Base-by-base conservation (phyloP, 1,284 basidiomycete species). In the Cerioporus squamosus region DNA sequence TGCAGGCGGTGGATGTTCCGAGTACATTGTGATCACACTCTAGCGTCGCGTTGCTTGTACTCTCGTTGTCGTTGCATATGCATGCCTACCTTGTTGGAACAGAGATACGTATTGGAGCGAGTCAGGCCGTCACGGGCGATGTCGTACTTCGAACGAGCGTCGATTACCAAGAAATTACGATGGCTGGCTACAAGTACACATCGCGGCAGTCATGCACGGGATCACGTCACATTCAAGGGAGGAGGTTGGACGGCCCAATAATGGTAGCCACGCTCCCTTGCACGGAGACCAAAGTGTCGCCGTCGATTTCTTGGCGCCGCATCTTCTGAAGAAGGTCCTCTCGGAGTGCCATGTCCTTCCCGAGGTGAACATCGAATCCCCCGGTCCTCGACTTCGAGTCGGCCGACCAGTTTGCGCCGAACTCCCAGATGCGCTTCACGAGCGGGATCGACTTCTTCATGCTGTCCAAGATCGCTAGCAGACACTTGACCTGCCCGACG, bases 351-450 rank as follows among this genome's bases (percentile, higher is more conserved):
- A 49, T 20, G 15, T 39, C 44, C 15, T n/a, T 31, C 44, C 42
- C 39, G 50, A 44, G 36, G 14, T 18, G n/a, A 42, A 15, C 4
- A 10, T 4, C 33, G 33, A 18, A 14, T 3, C 26, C n/a, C n/a
- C n/a, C 26, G 26, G 26, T 3, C 18, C 4, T 54, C 24, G 18
- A 45, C 24, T 18, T n/a, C 36, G 12, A 14, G 12, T 45, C 10
- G 20, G 8, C 17, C 23, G 20, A 3, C 8, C 39, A 38, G 45
- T 64, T n/a, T 3, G 56, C 50, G 6, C 68, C 64, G 22, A 58
- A 51, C 22, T 65, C 65, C 70, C 70, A 72, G 23, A 71, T 65
- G 31, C 24, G 43, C 39, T 53, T 52, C 64, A 66, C 66, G 52
- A 67, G 59, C 12, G 66, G 65, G 5, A 61, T 38, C 3, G 63